phyloP scores from a whole-genome alignment of 2,329 filamentous ascomycete genomes.

The Plectosphaerella cucumerina region DNA sequence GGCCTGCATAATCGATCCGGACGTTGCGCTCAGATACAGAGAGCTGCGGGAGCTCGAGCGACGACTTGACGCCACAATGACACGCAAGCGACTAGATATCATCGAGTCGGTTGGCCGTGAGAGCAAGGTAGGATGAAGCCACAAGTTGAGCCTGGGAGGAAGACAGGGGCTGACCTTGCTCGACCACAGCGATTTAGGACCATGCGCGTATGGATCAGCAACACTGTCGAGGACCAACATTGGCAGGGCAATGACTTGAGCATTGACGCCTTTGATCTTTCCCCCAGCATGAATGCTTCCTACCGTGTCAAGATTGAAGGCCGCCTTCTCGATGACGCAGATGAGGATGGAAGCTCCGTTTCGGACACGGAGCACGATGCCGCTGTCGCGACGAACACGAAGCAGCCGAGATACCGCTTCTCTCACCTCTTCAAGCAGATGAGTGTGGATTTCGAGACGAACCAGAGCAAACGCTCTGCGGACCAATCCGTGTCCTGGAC shows the following conservation, averaged over 20 bases:
- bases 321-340: slow-evolving; percentile 68
- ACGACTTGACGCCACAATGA: slow-evolving; percentile 85
- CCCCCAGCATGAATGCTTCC: slow-evolving; percentile 69
- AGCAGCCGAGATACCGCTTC: slow-evolving; percentile 42
- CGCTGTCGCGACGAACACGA: slow-evolving; percentile 18
- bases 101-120: slow-evolving; percentile 74
- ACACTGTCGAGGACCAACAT: slow-evolving; percentile 88
- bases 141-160: not conserved
- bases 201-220: slow-evolving; percentile 89
- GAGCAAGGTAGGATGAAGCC: slow-evolving; percentile 53
- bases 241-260: slow-evolving; percentile 75
- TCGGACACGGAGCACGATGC: slow-evolving; percentile 16
- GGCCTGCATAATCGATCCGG: slow-evolving; percentile 69
- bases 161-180: slow-evolving; percentile 6
- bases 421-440: slow-evolving; percentile 83
- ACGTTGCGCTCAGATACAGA: slow-evolving; percentile 73
- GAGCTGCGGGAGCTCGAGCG: slow-evolving; percentile 83
- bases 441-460: slow-evolving; percentile 67
- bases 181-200: slow-evolving; percentile 65
- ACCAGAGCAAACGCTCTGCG: slow-evolving; percentile 48
- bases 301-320: slow-evolving; percentile 94
- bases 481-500: slow-evolving; percentile 77
- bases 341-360: slow-evolving; percentile 20
- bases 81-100: slow-evolving; percentile 88
- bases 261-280: slow-evolving; percentile 77